Conservation (phyloP, 2,329 filamentous ascomycete genomes). For the Phaeosphaeria sp. region DNA sequence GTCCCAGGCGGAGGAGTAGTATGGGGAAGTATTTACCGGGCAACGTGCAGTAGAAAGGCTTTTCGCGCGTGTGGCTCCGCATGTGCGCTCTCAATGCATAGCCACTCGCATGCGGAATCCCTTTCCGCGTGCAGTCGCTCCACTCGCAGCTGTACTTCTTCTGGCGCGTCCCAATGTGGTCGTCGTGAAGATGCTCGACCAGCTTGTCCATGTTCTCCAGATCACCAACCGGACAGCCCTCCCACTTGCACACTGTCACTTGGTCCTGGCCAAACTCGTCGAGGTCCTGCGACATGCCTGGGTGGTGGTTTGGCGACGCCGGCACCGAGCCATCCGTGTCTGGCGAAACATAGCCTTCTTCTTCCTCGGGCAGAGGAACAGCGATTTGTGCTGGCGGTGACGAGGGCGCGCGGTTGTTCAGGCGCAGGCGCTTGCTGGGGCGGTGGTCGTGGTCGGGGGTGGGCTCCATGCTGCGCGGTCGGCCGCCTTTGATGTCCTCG, state of each 20-base stretch:
- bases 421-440: slow-evolving; percentile 48
- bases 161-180: slow-evolving; percentile 90
- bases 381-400: slow-evolving; percentile 36
- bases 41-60: slow-evolving; percentile 95
- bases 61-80: slow-evolving; percentile 96
- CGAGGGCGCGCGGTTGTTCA: slow-evolving; percentile 45
- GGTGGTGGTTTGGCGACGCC: slow-evolving; percentile 56
- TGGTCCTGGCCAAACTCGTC: slow-evolving; percentile 53
- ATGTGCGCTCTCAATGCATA: slow-evolving; percentile 97
- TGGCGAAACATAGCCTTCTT: slow-evolving; percentile 76
- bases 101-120: slow-evolving; percentile 89
- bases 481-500: slow-evolving; percentile 61
- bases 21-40: slow-evolving; percentile 70
- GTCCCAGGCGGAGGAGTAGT: background rate
- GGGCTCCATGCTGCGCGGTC: slow-evolving; percentile 55
- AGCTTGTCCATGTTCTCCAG: slow-evolving; percentile 60
- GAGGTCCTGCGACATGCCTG: slow-evolving; percentile 48
- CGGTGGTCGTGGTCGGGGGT: slow-evolving; percentile 54
- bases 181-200: slow-evolving; percentile 71
- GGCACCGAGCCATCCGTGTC: slow-evolving; percentile 84
- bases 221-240: slow-evolving; percentile 57
- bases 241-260: slow-evolving; percentile 58
- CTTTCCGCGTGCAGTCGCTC: slow-evolving; percentile 87
- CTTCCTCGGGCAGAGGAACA: slow-evolving; percentile 22
- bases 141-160: slow-evolving; percentile 99